Evolutionary conservation across 2,329 filamentous ascomycete species (phyloP), one percentile per base, ranked within the genome.

Genomic region (Aspergillus terreus): DNA sequence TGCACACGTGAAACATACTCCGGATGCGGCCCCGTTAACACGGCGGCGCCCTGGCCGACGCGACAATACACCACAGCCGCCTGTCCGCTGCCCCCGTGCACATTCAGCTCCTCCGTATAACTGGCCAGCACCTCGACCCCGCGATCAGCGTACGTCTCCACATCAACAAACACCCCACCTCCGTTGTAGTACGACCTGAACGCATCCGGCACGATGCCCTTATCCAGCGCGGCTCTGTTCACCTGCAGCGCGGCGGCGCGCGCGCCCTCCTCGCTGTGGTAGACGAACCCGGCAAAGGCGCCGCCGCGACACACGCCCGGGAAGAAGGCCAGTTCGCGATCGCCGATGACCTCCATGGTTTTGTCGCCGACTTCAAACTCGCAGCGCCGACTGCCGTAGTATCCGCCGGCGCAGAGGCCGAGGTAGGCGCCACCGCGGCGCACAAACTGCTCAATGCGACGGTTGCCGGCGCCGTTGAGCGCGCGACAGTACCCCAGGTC

Each of bases 351-450:
- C 66, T 95, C 90, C 74, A 97, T 81, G 1, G 81, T 79, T 58
- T 80, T 81, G 65, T 94, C 84, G 2, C 91, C 90, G 11, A 94
- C 85, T 72, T 97, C 92, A 58, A 97, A 99, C 69, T 99, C 94
- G 66, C 92, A 96, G 56, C 79, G 80, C 36, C 79, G 77, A 58
- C 81, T 85, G 19, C 87, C 94, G 63, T 96, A 99, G 73, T 99
- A 99, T 10, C 88, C 94, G 4, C 94, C 94, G 2, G 94, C 94
- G 67, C 94, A 99, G 62, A 99, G 86, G 0, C 94, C 94, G 2
- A 99, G 80, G 66, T 94, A 99, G 0, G 82, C 78, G 14, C 94
- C 94, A 25, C 94, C 94, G 27, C 83, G 80, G 53, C 90, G 87
- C 46, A 99, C 90, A 64, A 88, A 99, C 59, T 92, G 86, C 50